These are phyloP conservation scores for Cynara cardunculus DNA, from an alignment of 129 eudicot species.

Conservation along the genomic window DNA sequence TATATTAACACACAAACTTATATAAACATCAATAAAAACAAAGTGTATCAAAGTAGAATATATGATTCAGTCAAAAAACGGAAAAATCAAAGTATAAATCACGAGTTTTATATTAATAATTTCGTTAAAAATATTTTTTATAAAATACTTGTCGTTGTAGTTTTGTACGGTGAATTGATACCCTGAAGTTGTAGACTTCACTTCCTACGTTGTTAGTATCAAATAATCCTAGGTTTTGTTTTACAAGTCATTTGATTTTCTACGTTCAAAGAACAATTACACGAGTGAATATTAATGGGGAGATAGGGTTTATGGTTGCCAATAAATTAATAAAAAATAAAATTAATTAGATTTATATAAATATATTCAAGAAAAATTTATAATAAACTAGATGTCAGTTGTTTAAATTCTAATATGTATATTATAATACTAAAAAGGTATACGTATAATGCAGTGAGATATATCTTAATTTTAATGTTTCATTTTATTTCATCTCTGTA, in stretches of 20 bases:
- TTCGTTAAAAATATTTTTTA: not conserved
- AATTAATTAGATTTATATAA: too few relatives aligned
- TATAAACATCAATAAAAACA: not conserved
- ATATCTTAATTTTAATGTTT: too few relatives aligned
- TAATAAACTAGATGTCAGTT: not conserved
- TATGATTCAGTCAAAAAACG: not conserved
- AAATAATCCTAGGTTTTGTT: conserved; percentile 20
- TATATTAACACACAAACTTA: not conserved
- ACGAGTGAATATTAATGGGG: not conserved
- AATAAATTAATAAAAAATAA: too few relatives aligned
- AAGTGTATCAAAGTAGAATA: not conserved
- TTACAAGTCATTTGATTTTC: not conserved
- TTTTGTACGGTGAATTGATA: conserved; percentile 12
- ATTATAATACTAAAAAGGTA: too few relatives aligned
- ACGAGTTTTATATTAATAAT: conserved; percentile 9
- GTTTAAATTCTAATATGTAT: not conserved
- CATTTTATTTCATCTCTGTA: too few relatives aligned
- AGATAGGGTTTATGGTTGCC: conserved; percentile 5
- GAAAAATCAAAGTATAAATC: conserved; percentile 18
- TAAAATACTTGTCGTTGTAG: not conserved
- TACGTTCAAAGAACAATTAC: not conserved
- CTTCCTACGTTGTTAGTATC: conserved; percentile 29
- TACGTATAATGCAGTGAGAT: too few relatives aligned
- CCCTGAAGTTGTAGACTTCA: conserved; percentile 19
- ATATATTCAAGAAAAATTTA: too few relatives aligned